Conservation (phyloP, 2,329 filamentous ascomycete genomes). For the Neofusicoccum parvum region DNA sequence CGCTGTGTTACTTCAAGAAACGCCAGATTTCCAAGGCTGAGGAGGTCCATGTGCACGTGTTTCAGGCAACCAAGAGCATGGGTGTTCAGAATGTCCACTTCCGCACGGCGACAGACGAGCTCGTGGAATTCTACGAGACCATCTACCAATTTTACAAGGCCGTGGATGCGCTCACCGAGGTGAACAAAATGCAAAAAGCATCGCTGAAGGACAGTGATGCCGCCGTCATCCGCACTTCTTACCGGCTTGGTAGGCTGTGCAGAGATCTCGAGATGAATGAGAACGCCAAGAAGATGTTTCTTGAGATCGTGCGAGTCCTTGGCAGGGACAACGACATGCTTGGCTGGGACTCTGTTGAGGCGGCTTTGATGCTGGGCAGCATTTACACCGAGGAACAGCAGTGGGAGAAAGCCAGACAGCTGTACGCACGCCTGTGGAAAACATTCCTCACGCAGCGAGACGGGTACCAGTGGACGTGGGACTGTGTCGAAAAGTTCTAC, state of each 20-base stretch:
- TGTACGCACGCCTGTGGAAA: constrained; percentile 48
- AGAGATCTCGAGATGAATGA: constrained; percentile 43
- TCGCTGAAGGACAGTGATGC: constrained; percentile 42
- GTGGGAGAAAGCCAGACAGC: constrained; percentile 43
- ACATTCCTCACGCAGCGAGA: constrained; percentile 47
- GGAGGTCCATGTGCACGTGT: constrained; percentile 32
- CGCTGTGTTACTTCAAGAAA: constrained; percentile 31
- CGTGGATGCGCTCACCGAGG: constrained; percentile 32
- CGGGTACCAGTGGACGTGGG: constrained; percentile 40
- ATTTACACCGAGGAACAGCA: constrained; percentile 51
- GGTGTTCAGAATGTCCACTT: constrained; percentile 29
- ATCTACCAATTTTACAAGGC: constrained; percentile 32
- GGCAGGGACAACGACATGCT: constrained; percentile 27
- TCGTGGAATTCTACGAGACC: constrained; percentile 34
- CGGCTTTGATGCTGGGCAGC: constrained; percentile 47
- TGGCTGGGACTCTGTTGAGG: constrained; percentile 48
- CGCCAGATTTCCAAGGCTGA: constrained; percentile 31
- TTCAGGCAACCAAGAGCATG: constrained; percentile 27
- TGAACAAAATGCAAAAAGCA: constrained; percentile 30
- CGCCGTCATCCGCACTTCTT: constrained; percentile 51
- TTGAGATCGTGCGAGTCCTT: constrained; percentile 28
- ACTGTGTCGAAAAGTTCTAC: constrained; percentile 45
- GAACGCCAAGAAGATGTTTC: constrained; percentile 44
- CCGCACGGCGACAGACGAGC: constrained; percentile 24
- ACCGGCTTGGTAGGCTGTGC: constrained; percentile 46